Evolutionary conservation across 2,329 filamentous ascomycete species (phyloP).

Genomic region (Fonsecaea monophora): DNA sequence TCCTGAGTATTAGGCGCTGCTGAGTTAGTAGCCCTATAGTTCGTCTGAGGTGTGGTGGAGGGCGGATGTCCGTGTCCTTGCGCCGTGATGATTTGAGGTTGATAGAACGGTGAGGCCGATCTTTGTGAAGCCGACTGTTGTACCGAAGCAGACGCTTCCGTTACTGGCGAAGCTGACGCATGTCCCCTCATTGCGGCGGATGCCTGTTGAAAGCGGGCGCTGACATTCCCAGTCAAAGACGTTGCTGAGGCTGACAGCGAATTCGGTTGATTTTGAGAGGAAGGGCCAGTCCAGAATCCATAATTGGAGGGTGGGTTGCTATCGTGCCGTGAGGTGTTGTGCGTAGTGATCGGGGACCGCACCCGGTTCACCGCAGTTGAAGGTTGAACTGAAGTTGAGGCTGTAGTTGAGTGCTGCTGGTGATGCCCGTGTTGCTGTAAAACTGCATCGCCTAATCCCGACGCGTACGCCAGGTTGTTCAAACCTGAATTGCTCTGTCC

Average conservation of each 20-base stretch:
- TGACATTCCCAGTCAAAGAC: conserved; percentile 35
- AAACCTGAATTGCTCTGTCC: conserved; percentile 32
- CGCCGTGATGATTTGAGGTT: conserved; percentile 8
- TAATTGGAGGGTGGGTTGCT: conserved; percentile 12
- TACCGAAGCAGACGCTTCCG: conserved; percentile 10
- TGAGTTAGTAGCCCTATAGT: background rate
- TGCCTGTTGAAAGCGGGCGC: conserved; percentile 28
- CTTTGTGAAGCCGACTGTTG: conserved; percentile 1
- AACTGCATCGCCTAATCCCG: conserved; percentile 35
- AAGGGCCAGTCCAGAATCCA: conserved; percentile 20
- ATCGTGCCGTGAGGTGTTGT: conserved; percentile 13
- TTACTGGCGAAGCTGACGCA: conserved; percentile 24
- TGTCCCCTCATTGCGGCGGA: conserved; percentile 10
- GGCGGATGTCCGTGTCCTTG: conserved; percentile 16
- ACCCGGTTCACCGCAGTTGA: conserved; percentile 20
- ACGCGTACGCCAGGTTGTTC: conserved; percentile 40
- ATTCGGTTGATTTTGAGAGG: conserved; percentile 25
- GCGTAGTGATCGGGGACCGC: conserved; percentile 26
- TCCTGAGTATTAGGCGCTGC: conserved; percentile 1
- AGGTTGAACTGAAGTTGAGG: background rate
- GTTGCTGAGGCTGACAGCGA: conserved; percentile 30
- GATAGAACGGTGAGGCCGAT: conserved; percentile 32
- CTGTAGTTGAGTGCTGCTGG: conserved; percentile 16
- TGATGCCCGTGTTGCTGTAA: conserved; percentile 23
- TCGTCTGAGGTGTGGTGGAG: conserved; percentile 11